Evolutionary conservation across 371 early-diverging fungal species (phyloP), one percentile per base, ranked within the genome.

Genomic region (Synchytrium microbalum): DNA sequence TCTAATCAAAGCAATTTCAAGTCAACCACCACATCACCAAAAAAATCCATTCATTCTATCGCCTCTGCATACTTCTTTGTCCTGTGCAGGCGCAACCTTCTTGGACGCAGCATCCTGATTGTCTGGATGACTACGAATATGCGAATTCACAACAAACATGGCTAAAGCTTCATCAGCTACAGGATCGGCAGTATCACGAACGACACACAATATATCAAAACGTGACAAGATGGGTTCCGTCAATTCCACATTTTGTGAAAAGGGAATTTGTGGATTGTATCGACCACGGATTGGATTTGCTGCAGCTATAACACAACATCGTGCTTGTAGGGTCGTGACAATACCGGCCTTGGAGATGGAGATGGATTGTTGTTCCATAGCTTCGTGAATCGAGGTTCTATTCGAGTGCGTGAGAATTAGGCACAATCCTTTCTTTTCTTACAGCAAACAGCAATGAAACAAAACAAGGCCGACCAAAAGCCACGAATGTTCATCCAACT

Each of bases 311-410:
- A 99, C 88, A 0, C 95, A 84, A 72, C 97, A 97, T 62, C 99
- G 87, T 0, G 99, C 99, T 67, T 96, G 92, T 26, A 99, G 80
- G 0, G 94, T 88, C 0, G 98, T 92, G 55, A 97, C 92, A 64
- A 99, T 99, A 71, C 96, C 98, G 28, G 99, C 99, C 75, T 99
- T 99, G 59, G 95, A 92, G 38, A 99, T 91, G 54, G 95, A 95
- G 65, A 99, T 97, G 69, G 90, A 87, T 75, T 99, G 99, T 75
- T 99, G 99, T 78, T 99, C 99, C 99, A 99, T 99, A n/a, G 97
- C 99, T 80, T 99, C 99, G 85, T 98, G 99, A 71, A 99, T 98
- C 59, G 89, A 86, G 1, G 92, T 91, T 54, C 96, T 82, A 58
- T 14, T 13, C 46, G 32, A 62, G 32, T 28, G 28, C 28, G 54